Evolutionary conservation across 2,329 filamentous ascomycete species (phyloP).

Genomic region (Penicillium fuscoglaucum): DNA sequence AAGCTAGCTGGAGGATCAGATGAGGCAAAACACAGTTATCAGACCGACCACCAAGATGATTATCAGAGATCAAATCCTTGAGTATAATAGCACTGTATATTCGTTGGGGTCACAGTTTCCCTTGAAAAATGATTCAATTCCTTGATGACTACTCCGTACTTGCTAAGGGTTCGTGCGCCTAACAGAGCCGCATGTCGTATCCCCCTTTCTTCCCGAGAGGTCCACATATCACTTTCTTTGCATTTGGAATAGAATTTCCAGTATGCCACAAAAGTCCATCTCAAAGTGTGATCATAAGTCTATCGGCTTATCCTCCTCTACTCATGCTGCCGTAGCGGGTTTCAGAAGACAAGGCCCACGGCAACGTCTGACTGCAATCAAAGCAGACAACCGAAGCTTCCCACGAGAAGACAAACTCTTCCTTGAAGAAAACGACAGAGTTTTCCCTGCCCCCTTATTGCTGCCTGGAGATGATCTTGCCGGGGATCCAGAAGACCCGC

Average conservation of each 20-base stretch:
- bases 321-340: conserved; percentile 37
- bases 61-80: background rate
- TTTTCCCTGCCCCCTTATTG: conserved; percentile 61
- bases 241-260: background rate
- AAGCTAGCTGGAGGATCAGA: background rate
- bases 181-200: background rate
- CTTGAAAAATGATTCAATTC: background rate
- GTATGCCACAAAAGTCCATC: background rate
- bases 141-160: background rate
- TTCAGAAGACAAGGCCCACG: conserved; percentile 32
- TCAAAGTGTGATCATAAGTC: conserved; percentile 12
- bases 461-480: conserved; percentile 62
- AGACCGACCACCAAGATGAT: no score
- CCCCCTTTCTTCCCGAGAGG: background rate
- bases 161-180: background rate
- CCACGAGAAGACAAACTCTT: background rate
- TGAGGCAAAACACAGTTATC: no score
- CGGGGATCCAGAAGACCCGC: conserved; percentile 53
- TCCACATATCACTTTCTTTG: background rate
- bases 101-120: background rate
- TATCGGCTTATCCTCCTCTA: conserved; percentile 24
- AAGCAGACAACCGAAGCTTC: background rate
- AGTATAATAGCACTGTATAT: background rate
- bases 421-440: conserved; percentile 6
- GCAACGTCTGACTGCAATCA: conserved; percentile 27